phyloP scores from a whole-genome alignment of 176 grass and related monocot genomes.

The Oryza australiensis region DNA sequence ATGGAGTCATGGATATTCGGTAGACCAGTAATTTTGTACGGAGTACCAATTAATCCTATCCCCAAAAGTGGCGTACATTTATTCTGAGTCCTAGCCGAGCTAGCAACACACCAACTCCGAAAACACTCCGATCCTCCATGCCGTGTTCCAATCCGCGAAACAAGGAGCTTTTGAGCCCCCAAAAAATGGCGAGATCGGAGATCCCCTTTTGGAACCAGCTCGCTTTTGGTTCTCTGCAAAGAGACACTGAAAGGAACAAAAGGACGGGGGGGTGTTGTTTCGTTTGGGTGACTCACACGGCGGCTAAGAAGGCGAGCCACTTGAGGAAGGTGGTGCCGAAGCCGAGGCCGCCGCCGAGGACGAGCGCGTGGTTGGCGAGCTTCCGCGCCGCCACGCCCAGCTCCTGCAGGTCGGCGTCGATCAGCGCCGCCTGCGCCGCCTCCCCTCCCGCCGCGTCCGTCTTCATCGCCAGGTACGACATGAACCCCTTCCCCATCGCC shows the following conservation, averaged over 20 bases:
- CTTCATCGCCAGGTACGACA: slow-evolving; percentile 55
- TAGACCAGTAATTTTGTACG: background rate
- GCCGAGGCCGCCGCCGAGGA: slow-evolving; percentile 60
- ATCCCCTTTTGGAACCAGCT: background rate
- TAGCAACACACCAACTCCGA: background rate
- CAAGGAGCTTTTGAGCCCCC: background rate
- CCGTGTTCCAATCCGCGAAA: background rate
- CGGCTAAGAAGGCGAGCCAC: slow-evolving; percentile 76
- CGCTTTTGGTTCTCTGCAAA: background rate
- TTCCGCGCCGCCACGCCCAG: slow-evolving; percentile 59
- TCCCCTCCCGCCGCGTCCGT: slow-evolving; percentile 45
- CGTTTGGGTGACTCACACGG: slow-evolving; percentile 50
- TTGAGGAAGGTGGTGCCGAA: slow-evolving; percentile 66
- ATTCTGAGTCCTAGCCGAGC: background rate
- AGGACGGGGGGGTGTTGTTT: background rate
- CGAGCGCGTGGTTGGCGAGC: slow-evolving; percentile 71
- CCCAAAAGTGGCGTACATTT: background rate
- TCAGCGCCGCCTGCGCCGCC: slow-evolving; percentile 46
- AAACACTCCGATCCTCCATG: background rate
- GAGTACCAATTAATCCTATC: background rate
- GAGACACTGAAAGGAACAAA: background rate
- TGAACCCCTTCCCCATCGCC: slow-evolving; percentile 36
- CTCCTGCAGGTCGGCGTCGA: slow-evolving; percentile 85
- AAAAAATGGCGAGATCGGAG: background rate
- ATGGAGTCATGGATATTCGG: background rate